A percentile compares a stretch with the other conserved stretches of the same genome.
Conservation (phyloP, 2,329 filamentous ascomycete species). For the Scedosporium apiospermum region DNA sequence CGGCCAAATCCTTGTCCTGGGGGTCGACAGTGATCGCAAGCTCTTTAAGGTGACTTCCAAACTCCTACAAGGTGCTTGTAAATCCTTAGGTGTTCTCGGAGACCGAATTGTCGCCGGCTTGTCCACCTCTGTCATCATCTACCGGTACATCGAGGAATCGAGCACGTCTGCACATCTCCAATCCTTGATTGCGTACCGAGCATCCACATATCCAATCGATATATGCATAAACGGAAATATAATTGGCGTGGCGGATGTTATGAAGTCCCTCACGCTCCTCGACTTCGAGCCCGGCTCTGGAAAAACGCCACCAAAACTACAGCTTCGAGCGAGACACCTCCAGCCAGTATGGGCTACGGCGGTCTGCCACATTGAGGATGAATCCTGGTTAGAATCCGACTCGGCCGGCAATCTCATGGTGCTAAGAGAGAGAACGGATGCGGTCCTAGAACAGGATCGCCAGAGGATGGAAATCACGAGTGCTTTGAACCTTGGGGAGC, state of each 20-base stretch:
- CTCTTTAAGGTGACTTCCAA: constrained; percentile 64
- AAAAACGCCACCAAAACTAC: constrained; percentile 29
- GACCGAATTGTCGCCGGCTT: constrained; percentile 76
- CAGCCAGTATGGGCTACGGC: constrained; percentile 77
- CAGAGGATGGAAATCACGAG: constrained; percentile 62
- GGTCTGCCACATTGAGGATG: constrained; percentile 59
- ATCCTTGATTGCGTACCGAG: constrained; percentile 68
- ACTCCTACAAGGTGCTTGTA: constrained; percentile 68
- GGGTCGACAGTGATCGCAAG: constrained; percentile 65
- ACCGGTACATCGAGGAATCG: constrained; percentile 46
- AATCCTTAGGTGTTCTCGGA: constrained; percentile 64
- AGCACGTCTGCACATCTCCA: constrained; percentile 47
- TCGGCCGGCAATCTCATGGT: constrained; percentile 81
- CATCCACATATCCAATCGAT: constrained; percentile 76
- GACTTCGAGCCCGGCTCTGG: constrained; percentile 54
- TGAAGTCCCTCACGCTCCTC: constrained; percentile 81
- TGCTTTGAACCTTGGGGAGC: constrained; percentile 81
- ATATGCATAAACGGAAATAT: constrained; percentile 62
- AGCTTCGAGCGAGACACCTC: constrained; percentile 70
- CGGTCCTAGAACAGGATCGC: constrained; percentile 65
- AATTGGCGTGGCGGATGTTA: constrained; percentile 82
- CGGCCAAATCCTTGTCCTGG: constrained; percentile 77
- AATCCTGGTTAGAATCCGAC: constrained; percentile 76
- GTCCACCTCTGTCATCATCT: constrained; percentile 71
- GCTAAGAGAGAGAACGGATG: constrained; percentile 61